Evolutionary conservation across 768 basidiomycete genomes (phyloP).

Genomic region (Tulasnella sp.): DNA sequence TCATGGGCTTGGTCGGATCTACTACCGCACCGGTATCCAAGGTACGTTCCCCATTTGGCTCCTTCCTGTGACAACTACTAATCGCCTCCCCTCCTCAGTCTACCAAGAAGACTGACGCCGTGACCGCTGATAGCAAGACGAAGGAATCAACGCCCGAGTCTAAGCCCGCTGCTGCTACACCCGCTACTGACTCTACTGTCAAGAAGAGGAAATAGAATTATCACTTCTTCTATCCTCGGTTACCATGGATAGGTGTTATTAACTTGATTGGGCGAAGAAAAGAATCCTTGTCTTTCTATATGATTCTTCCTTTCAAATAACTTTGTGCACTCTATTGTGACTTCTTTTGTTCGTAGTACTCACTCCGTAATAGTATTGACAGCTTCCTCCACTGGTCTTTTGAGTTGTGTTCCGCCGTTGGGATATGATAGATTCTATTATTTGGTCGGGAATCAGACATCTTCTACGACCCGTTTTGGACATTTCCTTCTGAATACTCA

Average conservation of each 20-base stretch:
- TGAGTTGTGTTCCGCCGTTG: not conserved
- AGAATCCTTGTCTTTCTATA: not conserved
- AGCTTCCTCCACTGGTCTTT: not conserved
- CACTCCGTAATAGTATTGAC: not conserved
- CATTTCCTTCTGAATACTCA: too few relatives aligned
- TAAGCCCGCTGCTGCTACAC: conserved; percentile 27
- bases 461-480: too few relatives aligned
- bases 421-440: too few relatives aligned
- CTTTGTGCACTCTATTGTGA: not conserved
- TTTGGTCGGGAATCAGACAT: too few relatives aligned
- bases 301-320: not conserved
- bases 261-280: not conserved
- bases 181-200: conserved; percentile 62
- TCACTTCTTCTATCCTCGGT: too few relatives aligned
- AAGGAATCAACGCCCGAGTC: not conserved
- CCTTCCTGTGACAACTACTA: not conserved
- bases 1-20: conserved; percentile 70
- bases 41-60: conserved; percentile 30
- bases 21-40: conserved; percentile 55
- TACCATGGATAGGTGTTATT: too few relatives aligned
- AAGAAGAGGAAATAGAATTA: conserved; percentile 24
- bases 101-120: conserved; percentile 66
- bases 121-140: conserved; percentile 53
- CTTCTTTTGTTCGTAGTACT: not conserved
- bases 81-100: conserved; percentile 32